Base-by-base conservation (phyloP, 2,329 filamentous ascomycete species). In the Fusarium lateritium region DNA sequence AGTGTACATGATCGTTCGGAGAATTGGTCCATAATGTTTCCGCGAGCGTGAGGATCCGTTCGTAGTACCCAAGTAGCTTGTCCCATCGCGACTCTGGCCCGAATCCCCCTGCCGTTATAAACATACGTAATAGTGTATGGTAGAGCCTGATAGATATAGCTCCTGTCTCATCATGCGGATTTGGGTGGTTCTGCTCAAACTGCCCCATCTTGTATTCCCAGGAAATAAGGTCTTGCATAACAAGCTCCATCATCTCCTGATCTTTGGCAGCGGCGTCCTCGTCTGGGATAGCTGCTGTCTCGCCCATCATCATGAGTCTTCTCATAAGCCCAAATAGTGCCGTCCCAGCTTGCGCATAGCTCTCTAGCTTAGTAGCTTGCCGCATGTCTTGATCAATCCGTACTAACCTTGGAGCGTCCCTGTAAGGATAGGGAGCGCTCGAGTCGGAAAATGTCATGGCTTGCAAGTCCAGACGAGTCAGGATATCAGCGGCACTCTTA, bases 391-490 rank as follows among this genome's bases (percentile, higher is more conserved):
- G 42, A 14, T 66, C 73, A 8, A 72, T 56, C 31, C 58, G 62
- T 2, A 68, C 57, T 24, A 52, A 61, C 11, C 42, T 60, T 0
- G 71, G 62, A 3, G 67, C 49, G 1, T 68, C 52, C 17, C 53
- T 56, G 43, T 72, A 76, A 13, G 72, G 70, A 57, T 78, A 79
- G 2, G 78, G 78, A 4, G 76, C 75, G 6, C 62, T 70, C 0
- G 71, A 72, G 31, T 80, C 79, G 3, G 70, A 73, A 42, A 80
- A 79, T 1, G 77, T 74, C 74, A 79, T 76, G 65, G 75, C 76
- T 39, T 78, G 75, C 7, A 80, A 24, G 42, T 80, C 78, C n/a
- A 80, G 49, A 3, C 78, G 70, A 4, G 73, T 72, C 3, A 81
- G 28, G 31, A 74, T 69, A 49, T 75, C 73, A 8, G 73, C 62